phyloP scores from a whole-genome alignment of 2,329 filamentous ascomycete species.

The Colletotrichum noveboracense region DNA sequence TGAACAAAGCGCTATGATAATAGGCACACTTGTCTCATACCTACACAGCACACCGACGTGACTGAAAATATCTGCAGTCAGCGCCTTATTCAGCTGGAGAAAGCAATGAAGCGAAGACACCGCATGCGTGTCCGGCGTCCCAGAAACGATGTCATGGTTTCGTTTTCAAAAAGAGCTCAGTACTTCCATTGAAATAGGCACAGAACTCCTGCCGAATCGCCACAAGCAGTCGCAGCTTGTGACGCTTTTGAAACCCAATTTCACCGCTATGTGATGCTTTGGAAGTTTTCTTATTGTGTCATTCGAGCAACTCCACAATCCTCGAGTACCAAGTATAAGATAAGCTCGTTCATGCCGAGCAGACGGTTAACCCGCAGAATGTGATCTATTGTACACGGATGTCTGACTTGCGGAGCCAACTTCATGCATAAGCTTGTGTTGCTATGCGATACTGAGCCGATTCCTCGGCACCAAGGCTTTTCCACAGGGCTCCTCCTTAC shows the following conservation, averaged over 20 bases:
- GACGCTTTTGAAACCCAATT: neutral
- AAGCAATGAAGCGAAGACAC: neutral
- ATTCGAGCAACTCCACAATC: neutral
- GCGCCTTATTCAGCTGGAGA: neutral
- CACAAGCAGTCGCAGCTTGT: neutral
- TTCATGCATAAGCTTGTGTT: neutral
- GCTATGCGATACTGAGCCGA: rapidly evolving
- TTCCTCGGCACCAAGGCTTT: rapidly evolving
- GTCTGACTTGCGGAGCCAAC: neutral
- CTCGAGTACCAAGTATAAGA: neutral
- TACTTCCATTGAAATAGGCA: too few relatives aligned
- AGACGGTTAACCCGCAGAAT: neutral
- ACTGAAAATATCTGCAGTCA: neutral
- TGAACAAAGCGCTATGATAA: neutral
- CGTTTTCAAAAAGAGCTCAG: rapidly evolving
- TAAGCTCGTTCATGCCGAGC: neutral
- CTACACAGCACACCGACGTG: rapidly evolving
- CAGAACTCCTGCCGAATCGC: neutral
- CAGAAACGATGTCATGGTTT: too few relatives aligned
- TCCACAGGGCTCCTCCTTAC: neutral
- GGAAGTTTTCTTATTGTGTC: neutral
- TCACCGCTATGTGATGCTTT: rapidly evolving
- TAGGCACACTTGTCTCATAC: neutral
- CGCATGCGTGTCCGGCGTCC: too few relatives aligned
- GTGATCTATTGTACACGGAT: too few relatives aligned